Evolutionary conservation across 2,329 filamentous ascomycete species (phyloP).

Genomic region (Dothideomycetes sp.): DNA sequence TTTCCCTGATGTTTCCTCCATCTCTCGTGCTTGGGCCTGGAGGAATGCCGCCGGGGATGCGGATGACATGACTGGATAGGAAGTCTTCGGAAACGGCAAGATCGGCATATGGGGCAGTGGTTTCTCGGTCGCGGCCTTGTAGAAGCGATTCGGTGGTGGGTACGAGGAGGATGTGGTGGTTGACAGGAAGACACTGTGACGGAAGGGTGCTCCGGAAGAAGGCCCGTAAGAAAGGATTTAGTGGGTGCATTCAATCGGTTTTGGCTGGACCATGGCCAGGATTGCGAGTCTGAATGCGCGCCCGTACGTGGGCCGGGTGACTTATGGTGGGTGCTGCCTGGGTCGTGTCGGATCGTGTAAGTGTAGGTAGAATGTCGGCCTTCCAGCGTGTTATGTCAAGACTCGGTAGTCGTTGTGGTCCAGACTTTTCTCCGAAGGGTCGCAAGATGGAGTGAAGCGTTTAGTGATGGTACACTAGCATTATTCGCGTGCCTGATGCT

Average conservation of each 20-base stretch:
- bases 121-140: constrained; percentile 78
- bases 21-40: constrained; percentile 40
- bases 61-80: constrained; percentile 89
- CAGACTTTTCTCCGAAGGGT: too few relatives aligned
- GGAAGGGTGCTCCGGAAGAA: constrained; percentile 96
- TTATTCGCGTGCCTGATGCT: too few relatives aligned
- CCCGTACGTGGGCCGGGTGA: neutral
- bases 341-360: too few relatives aligned
- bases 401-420: too few relatives aligned
- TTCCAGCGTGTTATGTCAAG: too few relatives aligned
- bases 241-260: constrained; percentile 64
- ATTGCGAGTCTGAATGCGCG: constrained; percentile 10
- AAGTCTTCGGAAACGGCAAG: constrained; percentile 88
- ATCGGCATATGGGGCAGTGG: constrained; percentile 65
- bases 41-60: constrained; percentile 54
- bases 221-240: constrained; percentile 97
- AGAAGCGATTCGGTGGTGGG: constrained; percentile 88
- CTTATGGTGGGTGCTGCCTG: too few relatives aligned
- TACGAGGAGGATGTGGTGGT: constrained; percentile 85
- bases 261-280: constrained; percentile 2
- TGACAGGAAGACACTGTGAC: constrained; percentile 80
- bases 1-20: constrained; percentile 59
- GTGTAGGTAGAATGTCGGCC: too few relatives aligned
- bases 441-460: too few relatives aligned
- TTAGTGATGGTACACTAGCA: too few relatives aligned